Evolutionary conservation across 345 rosid genomes (phyloP).

Genomic region (Euclidium syriacum): DNA sequence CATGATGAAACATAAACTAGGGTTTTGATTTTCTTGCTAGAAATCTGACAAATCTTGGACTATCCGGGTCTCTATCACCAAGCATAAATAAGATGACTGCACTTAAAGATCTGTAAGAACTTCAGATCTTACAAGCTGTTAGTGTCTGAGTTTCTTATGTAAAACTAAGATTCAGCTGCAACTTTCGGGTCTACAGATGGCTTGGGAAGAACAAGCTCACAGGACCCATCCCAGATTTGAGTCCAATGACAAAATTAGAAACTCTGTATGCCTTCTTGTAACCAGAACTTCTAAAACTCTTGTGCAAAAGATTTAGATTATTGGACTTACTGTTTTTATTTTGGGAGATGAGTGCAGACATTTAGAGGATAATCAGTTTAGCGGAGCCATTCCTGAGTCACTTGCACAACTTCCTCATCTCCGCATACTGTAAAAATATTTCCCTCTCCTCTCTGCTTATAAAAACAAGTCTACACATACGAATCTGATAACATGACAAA

Average conservation of each 20-base stretch:
- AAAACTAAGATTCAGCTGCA: slow-evolving; percentile 19
- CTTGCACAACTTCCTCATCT: slow-evolving; percentile 46
- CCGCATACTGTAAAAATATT: slow-evolving; percentile 48
- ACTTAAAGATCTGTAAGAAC: slow-evolving; percentile 61
- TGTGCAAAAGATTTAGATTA: not conserved
- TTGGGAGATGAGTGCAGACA: slow-evolving; percentile 42
- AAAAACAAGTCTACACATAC: not conserved
- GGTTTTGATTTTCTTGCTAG: slow-evolving; percentile 37
- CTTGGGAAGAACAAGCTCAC: slow-evolving; percentile 62
- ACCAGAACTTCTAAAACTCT: slow-evolving; percentile 6
- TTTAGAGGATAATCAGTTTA: slow-evolving; percentile 65
- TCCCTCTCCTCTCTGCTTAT: not conserved
- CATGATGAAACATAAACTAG: not conserved
- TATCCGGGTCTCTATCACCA: slow-evolving; percentile 51
- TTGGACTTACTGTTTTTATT: slow-evolving; percentile 6
- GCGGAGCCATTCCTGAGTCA: slow-evolving; percentile 63
- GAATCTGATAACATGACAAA: slow-evolving; percentile 10
- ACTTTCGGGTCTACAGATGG: slow-evolving; percentile 45
- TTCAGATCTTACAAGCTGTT: not conserved
- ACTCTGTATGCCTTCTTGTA: slow-evolving; percentile 50
- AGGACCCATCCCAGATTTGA: slow-evolving; percentile 67
- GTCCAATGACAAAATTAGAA: slow-evolving; percentile 38
- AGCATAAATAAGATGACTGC: slow-evolving; percentile 54
- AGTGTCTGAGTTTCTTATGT: not conserved
- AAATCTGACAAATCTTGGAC: slow-evolving; percentile 55